Conservation (phyloP, 441 rosid species). For the Populus hybrid region DNA sequence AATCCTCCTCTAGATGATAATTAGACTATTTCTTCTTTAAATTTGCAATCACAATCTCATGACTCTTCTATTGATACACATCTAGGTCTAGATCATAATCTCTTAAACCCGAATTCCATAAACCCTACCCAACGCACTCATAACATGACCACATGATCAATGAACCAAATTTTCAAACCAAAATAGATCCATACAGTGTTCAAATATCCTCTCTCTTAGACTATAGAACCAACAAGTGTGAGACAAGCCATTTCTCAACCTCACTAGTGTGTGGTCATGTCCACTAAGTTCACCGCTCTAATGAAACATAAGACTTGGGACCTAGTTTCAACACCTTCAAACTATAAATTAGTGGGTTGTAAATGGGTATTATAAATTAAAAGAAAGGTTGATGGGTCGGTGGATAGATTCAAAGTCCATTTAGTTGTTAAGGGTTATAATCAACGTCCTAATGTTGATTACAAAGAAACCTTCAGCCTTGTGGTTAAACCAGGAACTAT, state of each 20-base stretch:
- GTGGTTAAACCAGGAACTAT: not conserved
- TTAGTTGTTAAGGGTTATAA: not conserved
- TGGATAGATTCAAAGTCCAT: not conserved
- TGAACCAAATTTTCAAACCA: not conserved
- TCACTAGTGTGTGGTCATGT: not conserved
- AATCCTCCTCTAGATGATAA: not conserved
- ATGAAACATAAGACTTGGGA: not conserved
- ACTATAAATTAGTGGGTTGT: not conserved
- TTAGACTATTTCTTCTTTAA: not conserved
- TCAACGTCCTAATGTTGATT: not conserved
- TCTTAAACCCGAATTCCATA: no score
- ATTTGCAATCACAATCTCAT: no score
- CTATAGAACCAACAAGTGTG: not conserved
- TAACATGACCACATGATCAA: not conserved
- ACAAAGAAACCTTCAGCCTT: not conserved
- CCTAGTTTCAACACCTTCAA: not conserved
- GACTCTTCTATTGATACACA: no score
- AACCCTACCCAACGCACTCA: not conserved
- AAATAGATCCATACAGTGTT: not conserved
- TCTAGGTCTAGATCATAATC: no score
- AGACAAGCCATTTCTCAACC: not conserved
- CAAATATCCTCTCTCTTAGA: not conserved
- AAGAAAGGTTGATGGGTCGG: not conserved
- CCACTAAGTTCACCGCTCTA: not conserved
- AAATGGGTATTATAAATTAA: not conserved